Conservation (phyloP, 2,329 filamentous ascomycete species). For the Eutypa lata region DNA sequence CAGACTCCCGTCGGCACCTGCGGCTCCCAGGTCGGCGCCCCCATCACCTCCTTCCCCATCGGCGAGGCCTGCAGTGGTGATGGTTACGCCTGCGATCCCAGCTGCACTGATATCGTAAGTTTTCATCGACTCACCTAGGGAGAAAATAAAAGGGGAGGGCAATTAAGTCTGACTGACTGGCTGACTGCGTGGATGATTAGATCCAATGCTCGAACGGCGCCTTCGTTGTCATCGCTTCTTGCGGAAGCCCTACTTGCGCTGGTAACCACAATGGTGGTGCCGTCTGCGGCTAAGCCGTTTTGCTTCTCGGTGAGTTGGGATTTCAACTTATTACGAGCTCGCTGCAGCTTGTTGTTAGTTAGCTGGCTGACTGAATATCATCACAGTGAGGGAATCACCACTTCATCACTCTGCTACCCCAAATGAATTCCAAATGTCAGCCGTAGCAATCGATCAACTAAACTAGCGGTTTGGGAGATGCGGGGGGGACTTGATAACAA, state of each 20-base stretch:
- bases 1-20: constrained; percentile 8
- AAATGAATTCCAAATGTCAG: no score
- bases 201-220: constrained; percentile 14
- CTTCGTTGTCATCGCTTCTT: constrained; percentile 14
- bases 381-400: no score
- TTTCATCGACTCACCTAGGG: neutral
- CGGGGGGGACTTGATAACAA: no score
- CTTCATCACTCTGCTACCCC: no score
- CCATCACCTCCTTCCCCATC: constrained; percentile 10
- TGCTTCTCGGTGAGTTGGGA: no score
- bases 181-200: no score
- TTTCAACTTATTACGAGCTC: no score
- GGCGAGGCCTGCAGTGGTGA: constrained; percentile 11
- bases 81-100: constrained; percentile 10
- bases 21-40: constrained; percentile 12
- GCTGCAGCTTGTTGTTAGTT: no score
- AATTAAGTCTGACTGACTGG: no score
- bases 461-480: no score
- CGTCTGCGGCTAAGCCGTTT: constrained; percentile 9
- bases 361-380: no score
- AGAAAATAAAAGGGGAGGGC: neutral
- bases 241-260: constrained; percentile 10
- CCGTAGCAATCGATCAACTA: no score
- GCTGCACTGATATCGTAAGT: constrained; percentile 11
- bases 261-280: constrained; percentile 14